These are phyloP conservation scores for Fusarium caatingaense DNA, from an alignment of 2,329 filamentous ascomycete species.

Conservation along the genomic window DNA sequence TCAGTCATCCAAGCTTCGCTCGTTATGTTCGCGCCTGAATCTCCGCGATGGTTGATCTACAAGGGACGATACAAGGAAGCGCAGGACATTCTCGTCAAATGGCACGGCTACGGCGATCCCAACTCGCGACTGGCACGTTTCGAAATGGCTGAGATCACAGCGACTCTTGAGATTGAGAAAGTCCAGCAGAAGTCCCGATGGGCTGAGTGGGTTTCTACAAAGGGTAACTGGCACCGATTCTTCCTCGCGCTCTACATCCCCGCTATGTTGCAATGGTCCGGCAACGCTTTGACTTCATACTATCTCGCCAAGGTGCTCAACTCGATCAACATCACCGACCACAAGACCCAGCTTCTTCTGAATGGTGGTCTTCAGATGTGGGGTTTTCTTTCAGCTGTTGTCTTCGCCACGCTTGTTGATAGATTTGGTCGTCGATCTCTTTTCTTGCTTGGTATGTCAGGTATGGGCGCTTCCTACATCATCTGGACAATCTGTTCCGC, in stretches of 20 bases:
- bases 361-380: conserved; percentile 50
- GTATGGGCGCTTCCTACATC: conserved; percentile 52
- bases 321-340: conserved; percentile 53
- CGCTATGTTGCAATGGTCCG: conserved; percentile 48
- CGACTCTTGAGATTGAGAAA: conserved; percentile 42
- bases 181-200: conserved; percentile 41
- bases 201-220: conserved; percentile 35
- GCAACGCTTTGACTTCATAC: conserved; percentile 51
- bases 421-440: conserved; percentile 55
- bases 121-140: conserved; percentile 26
- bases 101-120: conserved; percentile 38
- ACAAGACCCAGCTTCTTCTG: conserved; percentile 47
- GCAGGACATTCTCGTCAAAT: conserved; percentile 34
- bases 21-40: conserved; percentile 37
- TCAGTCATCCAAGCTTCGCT: conserved; percentile 21
- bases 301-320: conserved; percentile 56
- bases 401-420: conserved; percentile 54
- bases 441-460: conserved; percentile 51
- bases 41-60: conserved; percentile 43
- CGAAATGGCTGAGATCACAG: conserved; percentile 42
- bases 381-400: conserved; percentile 51
- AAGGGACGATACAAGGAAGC: conserved; percentile 44
- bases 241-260: conserved; percentile 48
- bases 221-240: conserved; percentile 48
- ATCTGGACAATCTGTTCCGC: conserved; percentile 57